Percentiles rank a stretch among this genome's conserved stretches.
Conservation (phyloP, 352 stramenopile species). For the Blastocystis sp. region DNA sequence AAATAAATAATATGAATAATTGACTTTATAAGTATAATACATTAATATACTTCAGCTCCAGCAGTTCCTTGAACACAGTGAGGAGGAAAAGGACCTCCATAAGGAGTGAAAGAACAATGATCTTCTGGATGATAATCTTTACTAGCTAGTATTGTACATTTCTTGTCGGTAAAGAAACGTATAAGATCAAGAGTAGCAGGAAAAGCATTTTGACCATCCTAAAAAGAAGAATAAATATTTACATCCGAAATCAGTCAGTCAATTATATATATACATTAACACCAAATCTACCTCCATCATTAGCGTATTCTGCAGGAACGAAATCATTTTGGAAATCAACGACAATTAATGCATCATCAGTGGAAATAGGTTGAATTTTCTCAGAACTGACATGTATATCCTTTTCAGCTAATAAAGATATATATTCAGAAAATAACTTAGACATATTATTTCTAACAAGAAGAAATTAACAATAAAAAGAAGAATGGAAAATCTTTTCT, state of each 20-base stretch:
- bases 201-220: conserved; percentile 39
- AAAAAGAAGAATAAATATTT: no score
- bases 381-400: no score
- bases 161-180: conserved; percentile 20
- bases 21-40: neutral
- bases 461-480: no score
- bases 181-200: conserved; percentile 22
- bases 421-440: no score
- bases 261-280: neutral
- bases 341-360: conserved; percentile 16
- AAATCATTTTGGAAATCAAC: conserved; percentile 36
- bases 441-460: no score
- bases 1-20: neutral
- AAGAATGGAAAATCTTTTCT: no score
- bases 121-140: conserved; percentile 34
- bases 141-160: conserved; percentile 29
- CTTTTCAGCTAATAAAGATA: no score
- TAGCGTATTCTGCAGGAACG: conserved; percentile 7
- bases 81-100: conserved; percentile 36
- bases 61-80: conserved; percentile 38
- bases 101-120: conserved; percentile 35
- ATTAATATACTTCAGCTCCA: conserved; percentile 11
- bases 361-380: no score
- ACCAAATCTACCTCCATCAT: conserved; percentile 32
- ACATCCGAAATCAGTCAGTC: neutral